Evolutionary conservation across 2,329 filamentous ascomycete species (phyloP).

Genomic region (Graphilbum sp.): DNA sequence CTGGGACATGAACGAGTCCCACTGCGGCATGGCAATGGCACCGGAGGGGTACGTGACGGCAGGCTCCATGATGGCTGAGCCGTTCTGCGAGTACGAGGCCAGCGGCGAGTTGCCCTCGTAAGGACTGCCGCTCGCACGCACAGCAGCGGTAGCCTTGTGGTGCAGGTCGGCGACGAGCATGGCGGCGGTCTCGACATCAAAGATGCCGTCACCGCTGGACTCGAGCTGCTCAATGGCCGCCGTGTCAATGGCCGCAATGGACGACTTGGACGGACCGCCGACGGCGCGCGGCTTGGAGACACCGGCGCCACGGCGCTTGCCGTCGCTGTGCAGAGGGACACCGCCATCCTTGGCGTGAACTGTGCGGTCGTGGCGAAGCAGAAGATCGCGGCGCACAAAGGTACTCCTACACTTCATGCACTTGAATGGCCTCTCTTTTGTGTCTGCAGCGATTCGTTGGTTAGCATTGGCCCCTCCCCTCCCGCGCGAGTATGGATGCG

Average conservation of each 20-base stretch:
- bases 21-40: conserved; percentile 69
- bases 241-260: conserved; percentile 60
- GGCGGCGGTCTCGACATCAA: conserved; percentile 91
- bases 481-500: too few relatives aligned
- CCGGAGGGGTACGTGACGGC: conserved; percentile 61
- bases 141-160: conserved; percentile 73
- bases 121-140: conserved; percentile 37
- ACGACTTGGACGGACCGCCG: conserved; percentile 54
- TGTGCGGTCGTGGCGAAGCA: conserved; percentile 92
- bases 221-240: conserved; percentile 85
- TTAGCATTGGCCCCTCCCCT: too few relatives aligned
- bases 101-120: conserved; percentile 44
- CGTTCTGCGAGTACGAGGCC: conserved; percentile 52
- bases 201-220: conserved; percentile 73
- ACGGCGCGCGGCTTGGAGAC: conserved; percentile 46
- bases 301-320: conserved; percentile 61
- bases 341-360: conserved; percentile 98
- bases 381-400: conserved; percentile 90
- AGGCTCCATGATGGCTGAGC: conserved; percentile 58
- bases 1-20: conserved; percentile 75
- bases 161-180: conserved; percentile 98
- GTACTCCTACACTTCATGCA: conserved; percentile 97
- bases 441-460: conserved; percentile 44
- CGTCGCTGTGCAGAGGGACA: conserved; percentile 82
- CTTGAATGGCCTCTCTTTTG: conserved; percentile 97